A percentile compares a stretch with the other conserved stretches of the same genome.
Evolutionary conservation across 2,329 filamentous ascomycete species (phyloP).

Genomic region (Sporothrix dimorphospora): DNA sequence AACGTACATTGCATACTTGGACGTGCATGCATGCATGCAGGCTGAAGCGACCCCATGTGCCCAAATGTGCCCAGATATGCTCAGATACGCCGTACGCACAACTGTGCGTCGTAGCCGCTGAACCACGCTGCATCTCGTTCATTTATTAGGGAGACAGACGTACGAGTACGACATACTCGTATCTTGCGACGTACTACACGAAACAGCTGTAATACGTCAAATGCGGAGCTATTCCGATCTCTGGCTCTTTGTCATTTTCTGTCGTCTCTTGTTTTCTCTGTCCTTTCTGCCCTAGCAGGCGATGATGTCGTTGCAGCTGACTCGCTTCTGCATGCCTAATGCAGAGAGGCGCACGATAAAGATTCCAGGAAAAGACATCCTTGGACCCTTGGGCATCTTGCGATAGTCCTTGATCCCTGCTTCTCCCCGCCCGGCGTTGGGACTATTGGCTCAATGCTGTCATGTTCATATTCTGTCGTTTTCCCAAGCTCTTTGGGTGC

Average conservation of each 20-base stretch:
- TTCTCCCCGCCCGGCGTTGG: neutral
- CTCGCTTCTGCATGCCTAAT: neutral
- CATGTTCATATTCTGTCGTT: neutral
- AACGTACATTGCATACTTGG: neutral
- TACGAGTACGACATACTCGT: neutral
- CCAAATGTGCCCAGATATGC: neutral
- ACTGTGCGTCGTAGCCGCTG: neutral
- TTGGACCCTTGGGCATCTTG: neutral
- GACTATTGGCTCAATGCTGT: neutral
- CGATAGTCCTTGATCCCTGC: constrained; percentile 3
- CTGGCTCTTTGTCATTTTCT: neutral
- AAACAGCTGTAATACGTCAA: neutral
- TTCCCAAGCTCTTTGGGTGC: neutral
- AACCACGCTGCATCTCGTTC: neutral
- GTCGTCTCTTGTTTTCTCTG: neutral
- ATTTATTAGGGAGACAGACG: neutral
- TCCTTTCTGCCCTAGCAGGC: neutral
- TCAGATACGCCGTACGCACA: neutral
- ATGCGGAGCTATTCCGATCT: neutral
- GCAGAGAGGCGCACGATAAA: neutral
- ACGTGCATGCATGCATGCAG: neutral
- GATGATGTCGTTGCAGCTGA: constrained; percentile 15
- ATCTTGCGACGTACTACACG: neutral
- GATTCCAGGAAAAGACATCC: neutral
- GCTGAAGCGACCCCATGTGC: neutral